A percentile compares a stretch with the other conserved stretches of the same genome.
phyloP scores from a whole-genome alignment of 2,329 filamentous ascomycete genomes.

The Pseudogymnoascus sp. region DNA sequence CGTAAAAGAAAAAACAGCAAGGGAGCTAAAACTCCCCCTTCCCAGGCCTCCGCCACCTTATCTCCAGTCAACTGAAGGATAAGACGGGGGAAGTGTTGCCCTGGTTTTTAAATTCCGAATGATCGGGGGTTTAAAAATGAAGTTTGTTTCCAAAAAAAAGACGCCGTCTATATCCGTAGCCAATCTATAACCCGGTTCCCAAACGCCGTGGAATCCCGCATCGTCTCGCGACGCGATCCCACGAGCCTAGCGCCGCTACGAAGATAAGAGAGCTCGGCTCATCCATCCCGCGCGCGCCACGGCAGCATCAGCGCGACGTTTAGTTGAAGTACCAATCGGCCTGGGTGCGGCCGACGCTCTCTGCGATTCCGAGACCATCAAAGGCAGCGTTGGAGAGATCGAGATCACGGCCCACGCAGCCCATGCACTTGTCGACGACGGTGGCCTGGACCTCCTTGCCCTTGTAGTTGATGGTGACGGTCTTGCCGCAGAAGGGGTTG shows the following conservation, averaged over 20 bases:
- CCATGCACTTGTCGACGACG: constrained; percentile 69
- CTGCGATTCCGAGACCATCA: constrained; percentile 39
- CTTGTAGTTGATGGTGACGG: constrained; percentile 53
- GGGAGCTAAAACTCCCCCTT: not conserved
- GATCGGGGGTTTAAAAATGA: not conserved
- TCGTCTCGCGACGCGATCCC: not conserved
- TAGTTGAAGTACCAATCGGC: constrained; percentile 42
- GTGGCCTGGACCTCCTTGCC: constrained; percentile 51
- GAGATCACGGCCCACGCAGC: constrained; percentile 49
- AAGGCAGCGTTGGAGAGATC: constrained; percentile 55
- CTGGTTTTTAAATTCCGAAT: not conserved
- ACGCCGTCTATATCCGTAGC: not conserved
- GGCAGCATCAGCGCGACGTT: not conserved
- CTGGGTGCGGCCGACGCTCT: constrained; percentile 36
- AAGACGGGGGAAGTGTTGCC: too few relatives aligned
- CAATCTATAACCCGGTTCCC: not conserved
- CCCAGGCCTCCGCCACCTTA: not conserved
- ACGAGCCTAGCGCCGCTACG: not conserved
- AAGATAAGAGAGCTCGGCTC: not conserved
- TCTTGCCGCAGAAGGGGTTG: constrained; percentile 64
- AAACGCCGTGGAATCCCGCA: not conserved
- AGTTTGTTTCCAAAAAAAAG: not conserved
- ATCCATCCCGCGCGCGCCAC: not conserved
- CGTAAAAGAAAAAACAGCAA: not conserved
- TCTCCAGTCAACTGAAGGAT: not conserved